Evolutionary conservation across 2,329 filamentous ascomycete species (phyloP), one percentile per base, ranked within the genome.

Genomic region (Cladosporium sp.): DNA sequence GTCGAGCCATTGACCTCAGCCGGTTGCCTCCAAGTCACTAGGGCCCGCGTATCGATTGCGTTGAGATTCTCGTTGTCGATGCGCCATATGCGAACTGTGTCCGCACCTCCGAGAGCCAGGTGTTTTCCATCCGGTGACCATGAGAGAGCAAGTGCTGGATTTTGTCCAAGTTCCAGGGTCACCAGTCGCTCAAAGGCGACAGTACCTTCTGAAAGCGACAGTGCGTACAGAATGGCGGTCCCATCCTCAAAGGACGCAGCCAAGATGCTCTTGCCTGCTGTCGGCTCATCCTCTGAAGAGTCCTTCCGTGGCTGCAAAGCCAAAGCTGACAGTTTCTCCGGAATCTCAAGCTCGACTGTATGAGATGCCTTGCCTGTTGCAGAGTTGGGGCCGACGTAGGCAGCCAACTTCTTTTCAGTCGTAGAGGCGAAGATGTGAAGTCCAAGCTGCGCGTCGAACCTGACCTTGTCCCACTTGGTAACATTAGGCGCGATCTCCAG

Each of bases 21-120:
- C 28, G 59, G 56, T 9, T 62, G 59, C 28, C 63, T 59, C 65
- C 65, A 68, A 1, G 59, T 63, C 1, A 67, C 54, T 1, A 60
- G 40, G 5, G 52, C 43, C n/a, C 50, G 43, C 5, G 43, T 31
- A 40, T 42, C 50, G 7, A 52, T 18, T 7, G 42, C 11, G 34
- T 33, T 41, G 10, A 50, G 31, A 16, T 49, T 45, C 13, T 63
- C 56, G 8, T 57, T 52, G 14, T 64, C 62, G 8, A 57, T 54
- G 13, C 62, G 56, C 74, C 74, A 77, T n/a, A 77, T 63, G 5
- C 71, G 71, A 9, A 76, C 66, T 6, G 69, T 63, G 53, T 75
- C 71, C 6, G 66, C 67, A 2, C 72, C 71, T 7, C 69, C 73
- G 14, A 72, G 70, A 9, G 75, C 75, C 7, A 77, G 61, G 9